Base-by-base conservation (phyloP, 1,139 yeast genomes). In the Candida smagusa region DNA sequence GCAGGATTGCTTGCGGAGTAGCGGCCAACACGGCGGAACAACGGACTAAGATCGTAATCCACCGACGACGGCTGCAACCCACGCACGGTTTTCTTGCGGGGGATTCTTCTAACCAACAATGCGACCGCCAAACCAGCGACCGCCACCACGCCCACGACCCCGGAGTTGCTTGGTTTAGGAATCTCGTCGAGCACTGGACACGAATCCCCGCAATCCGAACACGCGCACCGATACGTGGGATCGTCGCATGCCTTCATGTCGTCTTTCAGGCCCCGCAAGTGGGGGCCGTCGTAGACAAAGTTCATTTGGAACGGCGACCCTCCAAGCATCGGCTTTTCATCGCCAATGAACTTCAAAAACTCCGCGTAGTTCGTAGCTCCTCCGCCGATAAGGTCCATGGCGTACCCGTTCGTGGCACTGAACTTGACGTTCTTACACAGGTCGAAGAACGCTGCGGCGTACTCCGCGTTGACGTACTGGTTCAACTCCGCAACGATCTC, bases 361-460 rank as follows among this genome's bases (percentile, higher is more conserved):
- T 79, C 79, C 31, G 67, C 54, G 54, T 77, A 86, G 52, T 81
- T 78, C 42, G 72, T 74, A 2, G 97, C 97, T 0, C 97, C 97
- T 7, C 98, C 98, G 6, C 98, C 98, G 35, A 92, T 84, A 36
- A 92, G 72, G 56, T 92, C 97, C 97, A 92, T 89, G 7, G 97
- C 97, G 52, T 77, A 86, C 2, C 97, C 97, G 59, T 90, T 90
- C 7, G 97, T 89, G 5, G 97, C 96, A 3, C 92, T 81, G 57
- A 92, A 90, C 61, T 90, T 89, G 56, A 92, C 84, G 45, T 84
- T 79, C 51, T 86, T 85, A 63, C 98, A 92, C 1, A 96, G 86
- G 42, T 89, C 84, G 56, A 68, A 92, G 53, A 90, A 80, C 2
- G 58, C 66, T 0, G 70, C 54, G 0, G 96, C 96, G 64, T 78